Conservation (phyloP, 2,329 filamentous ascomycete species). For the Balansia obtecta region DNA sequence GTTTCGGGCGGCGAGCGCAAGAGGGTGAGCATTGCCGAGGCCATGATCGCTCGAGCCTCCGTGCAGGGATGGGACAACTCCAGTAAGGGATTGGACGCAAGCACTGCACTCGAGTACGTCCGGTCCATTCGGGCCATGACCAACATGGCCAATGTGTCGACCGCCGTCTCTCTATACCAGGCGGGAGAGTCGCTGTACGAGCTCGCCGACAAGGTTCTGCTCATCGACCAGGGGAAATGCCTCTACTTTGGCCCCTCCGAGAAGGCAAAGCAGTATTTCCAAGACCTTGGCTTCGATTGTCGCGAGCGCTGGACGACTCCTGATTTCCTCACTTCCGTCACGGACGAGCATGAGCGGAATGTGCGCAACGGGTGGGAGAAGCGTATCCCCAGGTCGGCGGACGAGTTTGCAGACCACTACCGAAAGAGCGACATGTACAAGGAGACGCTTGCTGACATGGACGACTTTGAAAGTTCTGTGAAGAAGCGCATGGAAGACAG, state of each 20-base stretch:
- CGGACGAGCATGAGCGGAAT: conserved; percentile 57
- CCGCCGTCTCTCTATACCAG: conserved; percentile 60
- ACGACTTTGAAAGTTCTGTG: conserved; percentile 50
- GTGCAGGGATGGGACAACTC: conserved; percentile 67
- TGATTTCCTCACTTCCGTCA: conserved; percentile 70
- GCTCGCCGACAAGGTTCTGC: conserved; percentile 62
- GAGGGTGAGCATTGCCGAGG: conserved; percentile 65
- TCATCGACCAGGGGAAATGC: conserved; percentile 61
- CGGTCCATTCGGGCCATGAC: conserved; percentile 52
- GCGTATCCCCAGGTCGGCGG: conserved; percentile 54
- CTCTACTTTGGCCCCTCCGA: conserved; percentile 57
- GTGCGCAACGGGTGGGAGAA: conserved; percentile 54
- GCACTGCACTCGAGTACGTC: conserved; percentile 61
- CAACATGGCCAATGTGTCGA: conserved; percentile 58
- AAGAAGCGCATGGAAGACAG: conserved; percentile 32
- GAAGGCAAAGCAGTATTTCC: conserved; percentile 55
- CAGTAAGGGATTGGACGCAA: conserved; percentile 59
- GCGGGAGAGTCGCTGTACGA: conserved; percentile 53
- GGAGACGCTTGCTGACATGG: conserved; percentile 47
- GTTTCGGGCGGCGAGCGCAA: conserved; percentile 57
- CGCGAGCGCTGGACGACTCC: conserved; percentile 58
- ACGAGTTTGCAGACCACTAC: conserved; percentile 56
- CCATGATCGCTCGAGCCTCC: conserved; percentile 42
- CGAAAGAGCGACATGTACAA: conserved; percentile 47
- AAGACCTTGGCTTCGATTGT: conserved; percentile 59